These are phyloP conservation scores for Pyricularia sp. DNA, from an alignment of 2,329 filamentous ascomycete genomes.

Conservation along the genomic window DNA sequence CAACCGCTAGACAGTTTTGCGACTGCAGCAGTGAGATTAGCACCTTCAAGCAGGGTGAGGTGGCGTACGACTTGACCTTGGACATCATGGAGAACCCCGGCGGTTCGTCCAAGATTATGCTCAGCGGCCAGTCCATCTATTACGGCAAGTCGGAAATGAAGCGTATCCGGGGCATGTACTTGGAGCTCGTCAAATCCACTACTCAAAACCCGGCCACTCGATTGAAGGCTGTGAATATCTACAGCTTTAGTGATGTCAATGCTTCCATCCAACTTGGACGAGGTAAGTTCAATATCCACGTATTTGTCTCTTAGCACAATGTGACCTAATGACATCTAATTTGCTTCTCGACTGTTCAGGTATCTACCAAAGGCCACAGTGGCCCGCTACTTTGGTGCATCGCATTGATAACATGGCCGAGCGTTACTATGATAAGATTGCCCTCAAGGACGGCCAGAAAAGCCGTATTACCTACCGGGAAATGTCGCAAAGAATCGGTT, in stretches of 20 bases:
- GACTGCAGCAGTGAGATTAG: slow-evolving; percentile 12
- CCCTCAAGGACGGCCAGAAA: slow-evolving; percentile 13
- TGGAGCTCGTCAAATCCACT: slow-evolving; percentile 2
- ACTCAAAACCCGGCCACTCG: slow-evolving; percentile 1
- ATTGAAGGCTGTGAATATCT: neutral
- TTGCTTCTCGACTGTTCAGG: neutral
- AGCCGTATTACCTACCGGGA: slow-evolving; percentile 22
- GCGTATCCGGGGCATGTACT: slow-evolving; percentile 15
- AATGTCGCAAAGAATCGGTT: slow-evolving; percentile 12
- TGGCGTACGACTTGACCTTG: slow-evolving; percentile 22
- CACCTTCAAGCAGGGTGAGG: slow-evolving; percentile 10
- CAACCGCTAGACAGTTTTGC: slow-evolving; percentile 11
- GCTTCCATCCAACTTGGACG: slow-evolving; percentile 5
- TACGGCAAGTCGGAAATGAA: slow-evolving; percentile 19
- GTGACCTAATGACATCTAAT: too few species aligned
- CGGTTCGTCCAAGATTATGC: slow-evolving; percentile 12
- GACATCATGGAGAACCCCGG: slow-evolving; percentile 25
- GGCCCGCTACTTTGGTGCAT: slow-evolving; percentile 23
- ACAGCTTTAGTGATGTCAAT: neutral
- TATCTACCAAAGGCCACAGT: slow-evolving; percentile 10
- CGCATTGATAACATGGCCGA: slow-evolving; percentile 24
- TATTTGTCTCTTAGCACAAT: too few species aligned
- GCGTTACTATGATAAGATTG: slow-evolving; percentile 9
- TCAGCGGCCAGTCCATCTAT: slow-evolving; percentile 20
- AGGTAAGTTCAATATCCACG: neutral